A percentile compares a stretch with the other conserved stretches of the same genome.
These are phyloP conservation scores for Alternaria sp. DNA, from an alignment of 2,329 filamentous ascomycete genomes.

Conservation along the genomic window DNA sequence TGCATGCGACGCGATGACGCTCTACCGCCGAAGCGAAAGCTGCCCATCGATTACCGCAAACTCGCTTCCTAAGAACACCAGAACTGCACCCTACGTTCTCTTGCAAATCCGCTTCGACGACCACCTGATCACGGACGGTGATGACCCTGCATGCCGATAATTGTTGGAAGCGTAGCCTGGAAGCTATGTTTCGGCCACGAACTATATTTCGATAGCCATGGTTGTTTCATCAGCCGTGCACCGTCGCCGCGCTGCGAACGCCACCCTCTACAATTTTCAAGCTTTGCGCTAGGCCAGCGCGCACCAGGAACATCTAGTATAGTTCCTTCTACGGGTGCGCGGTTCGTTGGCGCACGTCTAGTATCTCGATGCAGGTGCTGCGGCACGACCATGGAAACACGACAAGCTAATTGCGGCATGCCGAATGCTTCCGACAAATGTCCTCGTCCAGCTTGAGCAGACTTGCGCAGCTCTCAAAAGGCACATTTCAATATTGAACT, in stretches of 20 bases:
- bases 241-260: background rate
- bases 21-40: background rate
- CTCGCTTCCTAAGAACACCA: background rate
- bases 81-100: background rate
- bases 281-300: background rate
- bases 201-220: background rate
- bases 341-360: background rate
- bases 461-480: background rate
- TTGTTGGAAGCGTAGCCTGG: background rate
- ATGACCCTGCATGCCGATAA: background rate
- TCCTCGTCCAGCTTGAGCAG: background rate
- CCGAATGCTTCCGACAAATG: background rate
- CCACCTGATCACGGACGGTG: background rate
- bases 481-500: background rate
- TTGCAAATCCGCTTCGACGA: background rate
- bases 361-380: background rate
- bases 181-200: background rate
- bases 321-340: background rate
- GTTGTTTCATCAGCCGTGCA: background rate
- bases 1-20: background rate
- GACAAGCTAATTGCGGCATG: background rate
- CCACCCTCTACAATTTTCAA: background rate
- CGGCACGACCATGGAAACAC: background rate
- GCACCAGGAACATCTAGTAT: background rate
- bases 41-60: background rate